Conservation (phyloP, 352 stramenopile species). For the Pythium brassicae region DNA sequence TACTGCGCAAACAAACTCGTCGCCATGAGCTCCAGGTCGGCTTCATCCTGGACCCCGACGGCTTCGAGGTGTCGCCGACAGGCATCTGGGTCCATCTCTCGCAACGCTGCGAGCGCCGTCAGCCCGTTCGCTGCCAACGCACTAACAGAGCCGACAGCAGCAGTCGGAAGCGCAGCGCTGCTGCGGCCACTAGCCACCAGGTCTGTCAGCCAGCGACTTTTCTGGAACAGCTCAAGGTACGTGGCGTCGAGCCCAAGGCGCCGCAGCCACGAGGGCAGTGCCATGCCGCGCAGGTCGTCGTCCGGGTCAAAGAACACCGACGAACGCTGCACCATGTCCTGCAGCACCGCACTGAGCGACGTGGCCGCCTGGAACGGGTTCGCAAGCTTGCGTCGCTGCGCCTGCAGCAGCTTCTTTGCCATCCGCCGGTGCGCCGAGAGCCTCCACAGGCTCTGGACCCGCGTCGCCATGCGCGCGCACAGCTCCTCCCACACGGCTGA, state of each 20-base stretch:
- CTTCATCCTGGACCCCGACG: slow-evolving; percentile 34
- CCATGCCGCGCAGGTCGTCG: slow-evolving; percentile 55
- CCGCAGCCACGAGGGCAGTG: slow-evolving; percentile 45
- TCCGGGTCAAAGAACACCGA: slow-evolving; percentile 40
- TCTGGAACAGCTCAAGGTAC: slow-evolving; percentile 48
- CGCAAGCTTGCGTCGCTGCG: slow-evolving; percentile 42
- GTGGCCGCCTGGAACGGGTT: slow-evolving; percentile 41
- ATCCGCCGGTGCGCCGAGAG: slow-evolving; percentile 44
- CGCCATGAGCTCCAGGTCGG: slow-evolving; percentile 43
- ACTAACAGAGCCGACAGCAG: neutral
- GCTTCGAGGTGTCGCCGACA: slow-evolving; percentile 20
- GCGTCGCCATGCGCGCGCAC: slow-evolving; percentile 42
- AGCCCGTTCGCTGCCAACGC: neutral
- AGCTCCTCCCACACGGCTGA: slow-evolving; percentile 34
- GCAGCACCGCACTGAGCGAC: slow-evolving; percentile 31
- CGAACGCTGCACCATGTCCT: slow-evolving; percentile 21
- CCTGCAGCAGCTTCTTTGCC: slow-evolving; percentile 35
- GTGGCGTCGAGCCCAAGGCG: slow-evolving; percentile 46
- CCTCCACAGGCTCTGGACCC: slow-evolving; percentile 62
- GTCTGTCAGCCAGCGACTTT: slow-evolving; percentile 17
- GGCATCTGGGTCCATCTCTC: slow-evolving; percentile 4
- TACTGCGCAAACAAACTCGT: slow-evolving; percentile 46
- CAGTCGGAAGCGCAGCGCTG: neutral
- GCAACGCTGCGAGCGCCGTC: slow-evolving; percentile 23
- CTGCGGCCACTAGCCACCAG: neutral